Base-by-base conservation (phyloP, 192 early-diverging fungal genomes). In the Coemansia sp. region DNA sequence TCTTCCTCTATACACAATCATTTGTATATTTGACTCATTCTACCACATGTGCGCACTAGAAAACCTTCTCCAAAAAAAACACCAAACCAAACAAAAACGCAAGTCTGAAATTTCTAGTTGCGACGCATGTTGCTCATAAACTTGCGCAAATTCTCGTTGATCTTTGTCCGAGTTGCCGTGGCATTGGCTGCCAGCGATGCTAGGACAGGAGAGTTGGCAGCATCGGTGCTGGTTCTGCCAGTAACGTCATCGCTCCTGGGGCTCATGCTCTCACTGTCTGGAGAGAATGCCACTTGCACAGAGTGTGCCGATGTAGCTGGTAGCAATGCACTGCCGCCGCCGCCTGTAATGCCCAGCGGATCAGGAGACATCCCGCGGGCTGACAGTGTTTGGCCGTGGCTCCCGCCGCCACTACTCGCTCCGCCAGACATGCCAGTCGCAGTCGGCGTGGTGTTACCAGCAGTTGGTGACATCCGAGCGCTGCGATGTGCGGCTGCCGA, bases 71-170 rank as follows among this genome's bases (percentile, higher is more conserved):
- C 25, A 42, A 39, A 57, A 42, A n/a, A 36, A 61, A 25, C 1
- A 60, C 25, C 25, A 1, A 42, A 46, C 42, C 10, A 31, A 53
- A 21, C 31, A 53, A 31, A 14, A 38, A 62, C 63, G 19, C 36
- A 29, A 37, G 25, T 34, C 29, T 68, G 25, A 27, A 27, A 27
- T 58, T 39, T 62, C 50, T 46, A 75, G 42, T 59, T 64, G 6
- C 74, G 66, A 3, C 78, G 73, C 78, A 82, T 82, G 67, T 74
- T 77, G 75, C 72, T 78, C 72, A 85, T 75, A 25, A 85, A 73
- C 64, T 74, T 73, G 48, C 84, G 84, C 37, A 85, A 68, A 66
- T 85, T 85, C 31, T 85, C 74, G 68, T 85, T 85, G 44, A 85
- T 50, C 58, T 69, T 70, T 2, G 76, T 60, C 27, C 76, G 69